Base-by-base conservation (phyloP, 225 moss, liverwort and hornwort species). In the Climacium dendroides region DNA sequence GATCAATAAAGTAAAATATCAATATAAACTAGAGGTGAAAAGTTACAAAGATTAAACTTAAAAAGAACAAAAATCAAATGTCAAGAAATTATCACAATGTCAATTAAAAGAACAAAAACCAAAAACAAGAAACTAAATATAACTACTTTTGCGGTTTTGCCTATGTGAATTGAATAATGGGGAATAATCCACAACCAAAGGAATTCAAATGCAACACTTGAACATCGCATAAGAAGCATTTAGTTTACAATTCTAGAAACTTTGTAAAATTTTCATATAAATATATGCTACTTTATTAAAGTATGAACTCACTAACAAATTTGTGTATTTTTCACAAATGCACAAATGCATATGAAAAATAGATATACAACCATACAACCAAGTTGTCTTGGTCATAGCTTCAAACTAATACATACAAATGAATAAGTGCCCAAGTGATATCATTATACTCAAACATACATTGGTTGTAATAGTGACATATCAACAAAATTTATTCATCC, bases 81-180 rank as follows among this genome's bases (percentile, higher is more conserved):
- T 30, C 4, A n/a, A n/a, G n/a, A n/a, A n/a, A n/a, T n/a, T n/a
- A n/a, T n/a, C n/a, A n/a, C n/a, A n/a, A n/a, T n/a, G n/a, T n/a
- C n/a, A n/a, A n/a, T n/a, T n/a, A n/a, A n/a, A n/a, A n/a, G n/a
- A n/a, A n/a, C n/a, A n/a, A n/a, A n/a, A n/a, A n/a, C n/a, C n/a
- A n/a, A n/a, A n/a, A n/a, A n/a, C n/a, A n/a, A 32, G 0, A 74
- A 32, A 50, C 18, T 18, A 73, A 50, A 30, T 32, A 5, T 7
- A 50, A 50, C 2, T 4, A 34, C 20, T n/a, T n/a, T n/a, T n/a
- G n/a, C n/a, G n/a, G n/a, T 74, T 74, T 50, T 50, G 34, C 8
- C 13, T 7, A 7, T 0, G 1, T 4, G 1, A 19, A 50, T 50
- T 19, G 13, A 74, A 20, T 74, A 20, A 13, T 0, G 1, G 2